Percentiles rank a stretch among this genome's conserved stretches.
phyloP scores from a whole-genome alignment of 306 rosid species.

The Glycine tomentella region DNA sequence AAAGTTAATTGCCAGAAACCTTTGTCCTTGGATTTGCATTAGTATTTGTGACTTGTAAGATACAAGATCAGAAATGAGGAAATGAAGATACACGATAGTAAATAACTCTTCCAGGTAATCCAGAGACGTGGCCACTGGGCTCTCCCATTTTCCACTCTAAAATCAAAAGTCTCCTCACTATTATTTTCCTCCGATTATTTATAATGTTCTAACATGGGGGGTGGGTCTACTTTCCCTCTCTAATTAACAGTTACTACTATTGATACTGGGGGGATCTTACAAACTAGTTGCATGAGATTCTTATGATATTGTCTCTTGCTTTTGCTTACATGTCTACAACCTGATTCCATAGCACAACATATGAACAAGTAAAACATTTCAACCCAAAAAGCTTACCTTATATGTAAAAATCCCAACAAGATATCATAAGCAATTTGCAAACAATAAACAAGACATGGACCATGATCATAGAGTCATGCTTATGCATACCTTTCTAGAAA shows the following conservation, averaged over 20 bases:
- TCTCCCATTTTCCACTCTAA: neutral
- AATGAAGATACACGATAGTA: neutral
- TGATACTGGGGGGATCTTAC: neutral
- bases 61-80: neutral
- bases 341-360: slow-evolving; percentile 1
- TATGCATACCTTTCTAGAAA: slow-evolving; percentile 79
- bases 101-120: neutral
- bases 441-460: slow-evolving; percentile 14
- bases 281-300: neutral
- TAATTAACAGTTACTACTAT: slow-evolving; percentile 3
- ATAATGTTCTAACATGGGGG: neutral
- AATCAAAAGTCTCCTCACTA: neutral
- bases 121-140: neutral
- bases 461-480: slow-evolving; percentile 35
- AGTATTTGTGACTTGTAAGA: neutral
- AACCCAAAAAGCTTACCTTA: slow-evolving; percentile 9
- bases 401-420: neutral
- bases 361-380: slow-evolving; percentile 10
- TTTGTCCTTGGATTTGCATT: neutral
- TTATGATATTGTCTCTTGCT: slow-evolving; percentile 1
- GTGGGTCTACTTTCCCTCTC: neutral
- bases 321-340: slow-evolving; percentile 25
- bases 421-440: slow-evolving; percentile 3
- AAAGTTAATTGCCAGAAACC: slow-evolving; percentile 2
- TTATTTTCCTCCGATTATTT: neutral